These are phyloP conservation scores for Neophaeococcomyces aloes DNA, from an alignment of 2,329 filamentous ascomycete species.

Conservation along the genomic window DNA sequence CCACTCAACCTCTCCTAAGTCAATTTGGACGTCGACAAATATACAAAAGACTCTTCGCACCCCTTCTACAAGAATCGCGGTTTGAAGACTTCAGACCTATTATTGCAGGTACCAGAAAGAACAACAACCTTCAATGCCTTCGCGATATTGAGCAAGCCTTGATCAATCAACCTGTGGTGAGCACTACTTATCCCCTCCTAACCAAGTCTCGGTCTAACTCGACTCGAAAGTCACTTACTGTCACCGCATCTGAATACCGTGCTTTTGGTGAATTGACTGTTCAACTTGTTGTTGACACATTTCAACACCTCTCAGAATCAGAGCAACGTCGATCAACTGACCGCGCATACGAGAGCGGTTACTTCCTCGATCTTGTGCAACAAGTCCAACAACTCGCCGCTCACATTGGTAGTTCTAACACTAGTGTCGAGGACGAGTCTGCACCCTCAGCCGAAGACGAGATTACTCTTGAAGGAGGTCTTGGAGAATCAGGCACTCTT, in stretches of 20 bases:
- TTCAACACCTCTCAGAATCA: slow-evolving; percentile 72
- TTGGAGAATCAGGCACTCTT: slow-evolving; percentile 69
- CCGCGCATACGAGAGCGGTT: slow-evolving; percentile 86
- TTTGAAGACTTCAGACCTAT: slow-evolving; percentile 74
- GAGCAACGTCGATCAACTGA: slow-evolving; percentile 78
- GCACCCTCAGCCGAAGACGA: slow-evolving; percentile 52
- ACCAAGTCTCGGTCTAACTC: slow-evolving; percentile 56
- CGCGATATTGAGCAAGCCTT: slow-evolving; percentile 91
- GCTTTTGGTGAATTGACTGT: slow-evolving; percentile 86
- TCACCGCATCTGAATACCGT: slow-evolving; percentile 64
- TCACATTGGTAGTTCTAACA: slow-evolving; percentile 61
- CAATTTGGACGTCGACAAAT: slow-evolving; percentile 64
- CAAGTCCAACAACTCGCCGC: slow-evolving; percentile 85
- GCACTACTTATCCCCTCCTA: slow-evolving; percentile 44
- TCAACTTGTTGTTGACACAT: slow-evolving; percentile 78
- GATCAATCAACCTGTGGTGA: slow-evolving; percentile 85
- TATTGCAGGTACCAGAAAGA: slow-evolving; percentile 60
- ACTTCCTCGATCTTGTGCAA: slow-evolving; percentile 91
- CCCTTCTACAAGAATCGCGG: slow-evolving; percentile 60
- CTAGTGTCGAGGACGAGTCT: slow-evolving; percentile 43
- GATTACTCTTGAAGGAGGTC: slow-evolving; percentile 69
- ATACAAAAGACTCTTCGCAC: slow-evolving; percentile 64
- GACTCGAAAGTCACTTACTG: slow-evolving; percentile 61
- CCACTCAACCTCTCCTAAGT: slow-evolving; percentile 52
- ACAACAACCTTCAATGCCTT: slow-evolving; percentile 79